phyloP scores from a whole-genome alignment of 129 eudicot species.

The Erigeron canadensis region DNA sequence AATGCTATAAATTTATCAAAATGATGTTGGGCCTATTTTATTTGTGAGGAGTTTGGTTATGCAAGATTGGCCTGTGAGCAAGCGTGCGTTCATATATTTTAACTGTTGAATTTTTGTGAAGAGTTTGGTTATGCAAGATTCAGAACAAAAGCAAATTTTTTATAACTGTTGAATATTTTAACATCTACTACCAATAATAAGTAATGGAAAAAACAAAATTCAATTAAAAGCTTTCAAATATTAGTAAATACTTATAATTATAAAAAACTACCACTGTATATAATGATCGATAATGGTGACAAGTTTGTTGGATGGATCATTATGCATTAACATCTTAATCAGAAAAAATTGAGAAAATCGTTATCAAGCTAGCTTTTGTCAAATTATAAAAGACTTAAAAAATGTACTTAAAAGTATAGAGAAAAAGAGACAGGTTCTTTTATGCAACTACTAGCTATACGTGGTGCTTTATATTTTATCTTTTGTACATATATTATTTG shows the following conservation, averaged over 20 bases:
- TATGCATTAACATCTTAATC: constrained; percentile 20
- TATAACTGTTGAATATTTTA: neutral
- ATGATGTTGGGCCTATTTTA: constrained; percentile 14
- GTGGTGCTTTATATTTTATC: constrained; percentile 16
- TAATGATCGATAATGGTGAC: constrained; percentile 26
- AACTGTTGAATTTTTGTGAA: no score
- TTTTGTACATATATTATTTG: constrained; percentile 12
- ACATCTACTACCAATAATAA: neutral
- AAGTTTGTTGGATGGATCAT: constrained; percentile 20
- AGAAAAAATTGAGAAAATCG: constrained; percentile 28
- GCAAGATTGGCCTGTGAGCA: constrained; percentile 23
- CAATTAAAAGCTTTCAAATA: neutral
- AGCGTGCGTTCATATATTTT: no score
- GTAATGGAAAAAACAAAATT: neutral
- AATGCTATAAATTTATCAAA: neutral
- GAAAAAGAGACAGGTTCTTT: constrained; percentile 30
- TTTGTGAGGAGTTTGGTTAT: constrained; percentile 7
- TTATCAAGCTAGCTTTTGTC: constrained; percentile 32
- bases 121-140: constrained; percentile 23
- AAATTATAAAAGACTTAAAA: constrained; percentile 22
- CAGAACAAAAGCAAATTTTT: neutral
- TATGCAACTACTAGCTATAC: constrained; percentile 11
- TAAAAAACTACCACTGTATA: neutral
- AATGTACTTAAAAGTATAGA: constrained; percentile 25
- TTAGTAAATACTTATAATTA: neutral